Evolutionary conservation across 495 filamentous ascomycete genomes (phyloP).

Genomic region (Neurospora cerealis): DNA sequence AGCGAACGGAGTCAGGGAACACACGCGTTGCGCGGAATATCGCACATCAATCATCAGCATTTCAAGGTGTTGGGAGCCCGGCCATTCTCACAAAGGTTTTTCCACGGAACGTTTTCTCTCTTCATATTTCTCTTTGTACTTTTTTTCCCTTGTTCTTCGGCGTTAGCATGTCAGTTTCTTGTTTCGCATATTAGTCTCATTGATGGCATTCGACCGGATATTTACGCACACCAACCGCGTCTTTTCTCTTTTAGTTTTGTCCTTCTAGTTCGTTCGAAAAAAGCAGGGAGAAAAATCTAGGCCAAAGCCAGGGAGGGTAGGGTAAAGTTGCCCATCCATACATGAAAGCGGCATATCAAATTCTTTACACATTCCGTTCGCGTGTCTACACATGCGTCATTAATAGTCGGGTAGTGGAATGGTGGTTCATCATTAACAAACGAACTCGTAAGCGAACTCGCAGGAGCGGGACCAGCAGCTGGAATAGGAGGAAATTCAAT

Average conservation of each 20-base stretch:
- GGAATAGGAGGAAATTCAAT: neutral
- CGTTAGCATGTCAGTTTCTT: neutral
- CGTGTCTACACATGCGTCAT: neutral
- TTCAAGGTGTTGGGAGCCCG: neutral
- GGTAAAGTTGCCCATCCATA: neutral
- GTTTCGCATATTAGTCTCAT: neutral
- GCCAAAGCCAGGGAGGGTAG: neutral
- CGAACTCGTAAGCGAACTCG: neutral
- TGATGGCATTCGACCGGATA: neutral
- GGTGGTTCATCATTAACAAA: neutral
- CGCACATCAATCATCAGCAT: neutral
- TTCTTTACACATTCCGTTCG: neutral
- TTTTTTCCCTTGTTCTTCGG: neutral
- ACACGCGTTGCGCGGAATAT: neutral
- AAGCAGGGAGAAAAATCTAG: neutral
- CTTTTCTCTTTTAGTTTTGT: neutral
- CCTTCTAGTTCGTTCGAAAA: neutral
- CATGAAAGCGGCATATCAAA: neutral
- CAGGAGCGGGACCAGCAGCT: neutral
- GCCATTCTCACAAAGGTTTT: neutral
- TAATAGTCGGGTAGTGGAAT: neutral
- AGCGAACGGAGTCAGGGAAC: neutral
- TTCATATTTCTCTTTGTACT: slow-evolving; percentile 3
- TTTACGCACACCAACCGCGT: neutral
- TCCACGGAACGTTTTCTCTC: neutral